Base-by-base conservation (phyloP, 1,284 basidiomycete species). In the Mycena sp. region DNA sequence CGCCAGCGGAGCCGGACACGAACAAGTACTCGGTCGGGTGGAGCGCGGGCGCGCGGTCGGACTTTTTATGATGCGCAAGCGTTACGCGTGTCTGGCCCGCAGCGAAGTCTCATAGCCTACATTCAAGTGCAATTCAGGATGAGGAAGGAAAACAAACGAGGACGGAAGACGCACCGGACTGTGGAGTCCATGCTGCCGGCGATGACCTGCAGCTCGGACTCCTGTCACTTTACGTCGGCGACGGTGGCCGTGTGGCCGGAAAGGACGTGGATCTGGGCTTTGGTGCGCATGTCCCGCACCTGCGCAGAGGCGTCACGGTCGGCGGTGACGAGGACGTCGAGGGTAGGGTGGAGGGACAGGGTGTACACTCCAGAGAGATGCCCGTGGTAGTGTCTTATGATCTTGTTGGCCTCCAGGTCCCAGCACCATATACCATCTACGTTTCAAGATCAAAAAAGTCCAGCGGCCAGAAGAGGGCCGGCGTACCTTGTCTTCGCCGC, bases 341-440 rank as follows among this genome's bases (percentile, higher is more conserved):
- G 88, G 0, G 97, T 99, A 1, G 97, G 98, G 73, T 99, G 98
- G 10, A 99, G 81, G 37, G 90, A 87, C 61, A 98, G 83, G 0
- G 93, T 83, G 74, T 99, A 99, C 23, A 99, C 96, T 51, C 98
- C 97, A 1, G 96, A 98, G 37, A 98, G 86, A 77, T 99, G 97
- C 2, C 97, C 97, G 74, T 98, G 96, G 76, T 99, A 99, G 77
- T 99, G 96, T 41, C 97, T 87, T 67, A 99, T 99, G 67, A 99
- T 97, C 78, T 98, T 98, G 84, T 99, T 99, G 23, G 93, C 92
- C 79, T 99, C 98, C 57, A 99, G 80, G 74, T 99, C 97, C 98
- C 98, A 99, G 73, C 98, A 99, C n/a, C n/a, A 82, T 99, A 99
- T 46, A 99, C 96, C 94, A 98, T 98, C 93, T 95, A 73, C 17